phyloP scores from a whole-genome alignment of 2,329 filamentous ascomycete species.

The Fusarium multiceps region DNA sequence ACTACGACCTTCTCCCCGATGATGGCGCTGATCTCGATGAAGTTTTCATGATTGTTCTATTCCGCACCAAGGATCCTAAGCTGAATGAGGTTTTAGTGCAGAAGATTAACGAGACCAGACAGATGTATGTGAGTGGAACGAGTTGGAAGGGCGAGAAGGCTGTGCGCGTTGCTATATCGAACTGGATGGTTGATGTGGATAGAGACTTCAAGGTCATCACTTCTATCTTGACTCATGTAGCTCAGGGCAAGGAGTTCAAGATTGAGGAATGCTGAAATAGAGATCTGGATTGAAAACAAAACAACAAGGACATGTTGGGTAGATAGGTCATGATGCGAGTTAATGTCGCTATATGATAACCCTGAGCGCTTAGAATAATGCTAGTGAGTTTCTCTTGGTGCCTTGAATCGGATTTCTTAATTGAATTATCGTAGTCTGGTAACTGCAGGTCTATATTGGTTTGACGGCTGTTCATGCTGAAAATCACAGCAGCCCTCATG shows the following conservation, averaged over 20 bases:
- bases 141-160: slow-evolving; percentile 79
- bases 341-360: not conserved
- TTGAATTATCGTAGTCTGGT: not conserved
- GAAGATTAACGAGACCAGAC: slow-evolving; percentile 77
- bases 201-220: slow-evolving; percentile 74
- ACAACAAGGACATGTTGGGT: not conserved
- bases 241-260: slow-evolving; percentile 48
- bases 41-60: slow-evolving; percentile 76
- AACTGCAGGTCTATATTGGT: not conserved
- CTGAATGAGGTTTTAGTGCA: slow-evolving; percentile 75
- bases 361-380: fast-evolving
- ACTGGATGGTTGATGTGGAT: slow-evolving; percentile 80
- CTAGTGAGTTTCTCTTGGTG: too few relatives aligned
- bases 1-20: slow-evolving; percentile 75
- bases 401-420: not conserved
- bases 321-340: not conserved
- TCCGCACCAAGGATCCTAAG: slow-evolving; percentile 72
- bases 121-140: slow-evolving; percentile 87
- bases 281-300: not conserved
- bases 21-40: slow-evolving; percentile 58
- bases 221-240: slow-evolving; percentile 68
- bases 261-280: slow-evolving; percentile 27
- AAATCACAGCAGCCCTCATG: not conserved
- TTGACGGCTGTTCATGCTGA: not conserved
- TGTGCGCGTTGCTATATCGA: slow-evolving; percentile 85